phyloP scores from a whole-genome alignment of 352 stramenopile species.

The Albugo candida region DNA sequence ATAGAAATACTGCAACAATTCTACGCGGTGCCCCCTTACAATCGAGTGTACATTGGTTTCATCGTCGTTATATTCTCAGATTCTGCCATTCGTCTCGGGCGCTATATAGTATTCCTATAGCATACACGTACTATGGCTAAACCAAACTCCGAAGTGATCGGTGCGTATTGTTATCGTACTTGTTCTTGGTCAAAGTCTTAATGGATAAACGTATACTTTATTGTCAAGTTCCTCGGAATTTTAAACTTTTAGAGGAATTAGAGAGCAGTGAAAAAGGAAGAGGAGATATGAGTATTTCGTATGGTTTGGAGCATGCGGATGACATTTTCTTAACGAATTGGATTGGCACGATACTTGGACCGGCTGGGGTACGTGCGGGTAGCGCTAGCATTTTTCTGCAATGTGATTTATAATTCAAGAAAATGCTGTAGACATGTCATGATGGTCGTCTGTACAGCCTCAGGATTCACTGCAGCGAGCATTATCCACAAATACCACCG shows the following conservation, averaged over 20 bases:
- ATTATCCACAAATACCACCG: constrained; percentile 89
- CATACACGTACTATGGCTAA: constrained; percentile 26
- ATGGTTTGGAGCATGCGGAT: constrained; percentile 88
- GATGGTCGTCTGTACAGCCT: constrained; percentile 94
- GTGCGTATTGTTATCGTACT: constrained; percentile 18
- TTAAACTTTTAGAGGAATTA: constrained; percentile 87
- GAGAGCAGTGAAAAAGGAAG: constrained; percentile 84
- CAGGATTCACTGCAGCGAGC: constrained; percentile 82
- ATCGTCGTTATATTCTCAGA: too few species aligned
- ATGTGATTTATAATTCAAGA: neutral
- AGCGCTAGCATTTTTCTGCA: neutral
- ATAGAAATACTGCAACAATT: too few species aligned
- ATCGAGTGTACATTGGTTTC: too few species aligned
- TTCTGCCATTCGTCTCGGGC: too few species aligned
- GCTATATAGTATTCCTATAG: neutral
- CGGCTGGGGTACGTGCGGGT: constrained; percentile 64
- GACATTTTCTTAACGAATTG: constrained; percentile 98
- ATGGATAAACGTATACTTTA: neutral
- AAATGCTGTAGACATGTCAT: constrained; percentile 75
- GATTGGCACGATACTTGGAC: constrained; percentile 95
- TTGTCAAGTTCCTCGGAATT: constrained; percentile 79
- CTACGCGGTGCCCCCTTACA: too few species aligned
- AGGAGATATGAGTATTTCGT: constrained; percentile 88
- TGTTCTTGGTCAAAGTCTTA: neutral
- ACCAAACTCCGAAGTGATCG: constrained; percentile 59